A percentile compares a stretch with the other conserved stretches of the same genome.
Evolutionary conservation across 116 monocot genomes (phyloP).

Genomic region (Dioscorea cayenensis): DNA sequence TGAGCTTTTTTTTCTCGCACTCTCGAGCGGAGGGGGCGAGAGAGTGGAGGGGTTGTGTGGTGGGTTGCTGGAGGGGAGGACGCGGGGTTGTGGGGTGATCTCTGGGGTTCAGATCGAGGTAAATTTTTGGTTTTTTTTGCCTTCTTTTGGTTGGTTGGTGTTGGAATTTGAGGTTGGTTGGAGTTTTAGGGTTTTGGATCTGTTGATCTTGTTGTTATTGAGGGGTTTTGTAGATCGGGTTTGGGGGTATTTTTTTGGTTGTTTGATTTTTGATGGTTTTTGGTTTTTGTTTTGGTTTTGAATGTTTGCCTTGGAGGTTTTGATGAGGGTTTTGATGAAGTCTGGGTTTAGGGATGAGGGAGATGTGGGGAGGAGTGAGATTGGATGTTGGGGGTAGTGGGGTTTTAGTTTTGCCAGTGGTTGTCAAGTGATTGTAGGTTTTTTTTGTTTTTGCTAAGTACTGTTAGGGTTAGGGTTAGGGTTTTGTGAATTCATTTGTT

Average conservation of each 20-base stretch:
- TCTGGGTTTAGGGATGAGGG: no score
- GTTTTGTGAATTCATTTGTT: no score
- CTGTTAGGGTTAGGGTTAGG: no score
- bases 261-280: not conserved
- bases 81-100: not conserved
- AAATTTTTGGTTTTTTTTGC: not conserved
- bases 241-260: not conserved
- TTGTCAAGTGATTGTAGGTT: no score
- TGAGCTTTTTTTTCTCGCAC: not conserved
- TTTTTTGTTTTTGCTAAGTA: no score
- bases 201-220: not conserved
- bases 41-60: not conserved
- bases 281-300: no score
- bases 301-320: no score
- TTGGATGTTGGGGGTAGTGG: no score
- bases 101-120: not conserved
- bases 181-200: not conserved
- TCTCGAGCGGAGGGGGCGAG: not conserved
- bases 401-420: no score
- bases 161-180: not conserved
- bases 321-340: no score
- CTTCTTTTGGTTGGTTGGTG: not conserved
- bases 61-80: not conserved
- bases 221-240: not conserved
- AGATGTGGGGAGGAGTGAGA: no score